Evolutionary conservation across 352 stramenopile species (phyloP).

Genomic region (Phytopythium helicoides): DNA sequence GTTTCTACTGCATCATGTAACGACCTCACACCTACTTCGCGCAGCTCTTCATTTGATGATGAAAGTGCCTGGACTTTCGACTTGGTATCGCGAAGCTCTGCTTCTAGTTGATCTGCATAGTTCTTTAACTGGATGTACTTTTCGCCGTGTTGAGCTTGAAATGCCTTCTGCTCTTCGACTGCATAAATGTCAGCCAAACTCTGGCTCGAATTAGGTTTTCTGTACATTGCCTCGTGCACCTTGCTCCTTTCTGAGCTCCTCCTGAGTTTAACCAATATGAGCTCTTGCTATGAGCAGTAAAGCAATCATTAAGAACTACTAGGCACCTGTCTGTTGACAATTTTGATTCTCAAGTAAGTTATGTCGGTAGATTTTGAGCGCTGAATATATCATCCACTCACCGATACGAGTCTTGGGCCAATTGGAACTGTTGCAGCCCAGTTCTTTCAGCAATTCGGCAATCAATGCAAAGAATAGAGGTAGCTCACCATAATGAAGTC

Average conservation of each 20-base stretch:
- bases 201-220: not conserved
- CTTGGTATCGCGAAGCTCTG: conserved; percentile 77
- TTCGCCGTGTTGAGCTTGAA: conserved; percentile 77
- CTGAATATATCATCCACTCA: conserved; percentile 9
- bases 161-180: conserved; percentile 82
- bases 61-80: conserved; percentile 71
- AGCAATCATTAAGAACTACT: not conserved
- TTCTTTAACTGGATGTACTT: conserved; percentile 88
- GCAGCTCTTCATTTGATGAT: conserved; percentile 74
- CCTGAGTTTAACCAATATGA: conserved; percentile 20
- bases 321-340: conserved; percentile 45
- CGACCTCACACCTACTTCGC: conserved; percentile 35
- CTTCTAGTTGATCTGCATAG: conserved; percentile 84
- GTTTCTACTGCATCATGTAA: not conserved
- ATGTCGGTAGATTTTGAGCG: not conserved
- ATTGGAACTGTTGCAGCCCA: conserved; percentile 58
- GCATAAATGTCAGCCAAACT: not conserved
- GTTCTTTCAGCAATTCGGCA: conserved; percentile 1
- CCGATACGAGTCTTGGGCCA: conserved; percentile 82
- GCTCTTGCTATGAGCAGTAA: no score
- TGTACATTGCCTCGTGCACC: conserved; percentile 20
- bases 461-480: not conserved
- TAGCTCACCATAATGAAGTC: conserved; percentile 73
- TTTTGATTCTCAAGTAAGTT: not conserved
- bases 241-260: conserved; percentile 75